Percentiles rank a stretch among this genome's conserved stretches.
These are phyloP conservation scores for Adansonia madagascariensis DNA, from an alignment of 441 rosid genomes.

Conservation along the genomic window DNA sequence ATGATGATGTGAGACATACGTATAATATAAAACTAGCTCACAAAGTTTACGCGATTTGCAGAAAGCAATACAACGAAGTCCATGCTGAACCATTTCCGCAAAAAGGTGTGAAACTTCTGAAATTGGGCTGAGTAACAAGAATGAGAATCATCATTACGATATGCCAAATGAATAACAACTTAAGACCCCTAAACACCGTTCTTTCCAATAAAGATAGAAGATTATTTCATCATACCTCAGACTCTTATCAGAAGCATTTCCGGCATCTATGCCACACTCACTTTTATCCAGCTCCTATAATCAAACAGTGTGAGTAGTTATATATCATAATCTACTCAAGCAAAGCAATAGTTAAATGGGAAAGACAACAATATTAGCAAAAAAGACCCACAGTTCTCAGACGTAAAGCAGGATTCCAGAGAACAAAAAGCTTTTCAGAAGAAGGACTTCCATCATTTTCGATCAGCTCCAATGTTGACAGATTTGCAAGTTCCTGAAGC, in stretches of 20 bases:
- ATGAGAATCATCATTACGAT: slow-evolving; percentile 15
- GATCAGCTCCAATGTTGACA: slow-evolving; percentile 76
- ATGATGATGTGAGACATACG: slow-evolving; percentile 54
- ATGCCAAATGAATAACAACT: slow-evolving; percentile 25
- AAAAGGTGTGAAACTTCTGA: slow-evolving; percentile 78
- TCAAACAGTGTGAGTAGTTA: slow-evolving; percentile 30
- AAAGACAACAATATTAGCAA: slow-evolving; percentile 24
- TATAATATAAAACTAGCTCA: slow-evolving; percentile 79
- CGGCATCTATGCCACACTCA: slow-evolving; percentile 30
- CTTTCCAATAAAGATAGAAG: slow-evolving; percentile 2
- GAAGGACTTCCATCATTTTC: slow-evolving; percentile 90
- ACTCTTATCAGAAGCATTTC: slow-evolving; percentile 35
- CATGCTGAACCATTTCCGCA: slow-evolving; percentile 97
- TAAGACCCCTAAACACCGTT: slow-evolving; percentile 11
- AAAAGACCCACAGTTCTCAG: slow-evolving; percentile 45
- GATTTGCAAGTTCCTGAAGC: slow-evolving; percentile 86
- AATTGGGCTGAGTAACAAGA: slow-evolving; percentile 61
- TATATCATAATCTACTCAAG: slow-evolving; percentile 8
- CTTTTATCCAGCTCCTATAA: slow-evolving; percentile 50
- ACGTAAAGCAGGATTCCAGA: slow-evolving; percentile 71
- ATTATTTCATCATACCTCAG: slow-evolving; percentile 44
- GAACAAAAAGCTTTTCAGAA: slow-evolving; percentile 72
- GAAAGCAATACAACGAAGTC: slow-evolving; percentile 92
- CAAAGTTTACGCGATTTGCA: slow-evolving; percentile 93
- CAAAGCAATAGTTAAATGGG: slow-evolving; percentile 2